Base-by-base conservation (phyloP, 1,284 basidiomycete genomes). In the Coniophora puteana region DNA sequence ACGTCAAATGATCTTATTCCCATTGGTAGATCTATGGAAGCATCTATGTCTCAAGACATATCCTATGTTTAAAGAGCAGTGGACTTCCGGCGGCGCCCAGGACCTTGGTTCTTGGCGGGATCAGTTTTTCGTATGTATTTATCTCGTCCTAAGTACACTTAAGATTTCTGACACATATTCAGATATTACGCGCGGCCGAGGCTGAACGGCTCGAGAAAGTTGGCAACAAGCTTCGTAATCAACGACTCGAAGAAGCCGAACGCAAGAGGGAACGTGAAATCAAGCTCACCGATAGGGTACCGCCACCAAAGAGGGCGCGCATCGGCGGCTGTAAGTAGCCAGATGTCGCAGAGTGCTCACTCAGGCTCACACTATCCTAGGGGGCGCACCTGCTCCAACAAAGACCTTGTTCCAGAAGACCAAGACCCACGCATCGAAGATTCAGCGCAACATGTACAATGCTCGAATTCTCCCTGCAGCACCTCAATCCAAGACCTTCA, bases 321-420 rank as follows among this genome's bases (percentile, higher is more conserved):
- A 67, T 52, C 30, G 59, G 62, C 34, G 54, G 66, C 56, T 83
- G 82, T 84, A 62, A 58, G 77, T 47, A n/a, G n/a, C n/a, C n/a
- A n/a, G n/a, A n/a, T n/a, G n/a, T n/a, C n/a, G n/a, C n/a, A n/a
- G n/a, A 5, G 37, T 28, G 36, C 32, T 38, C 17, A 34, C 35
- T 36, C 27, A 47, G 47, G 14, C 41, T 40, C 41, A 44, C 38
- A 41, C 40, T 28, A 36, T 30, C 41, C 21, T 49, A 83, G 80
- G 80, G 78, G 69, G 67, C 31, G 55, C 59, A 21, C 47, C 59
- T 27, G 48, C 60, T 31, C 75, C 71, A 48, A 79, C 80, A 14
- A 87, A 81, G 64, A 73, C 80, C 8, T 66, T 89, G 10, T 79
- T 89, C 50, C 82, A 89, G 64, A 88, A 85, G 64, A 82, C 86